Evolutionary conservation across 2,329 filamentous ascomycete species (phyloP), one percentile per base, ranked within the genome.

Genomic region (Drechslerella stenobrocha): DNA sequence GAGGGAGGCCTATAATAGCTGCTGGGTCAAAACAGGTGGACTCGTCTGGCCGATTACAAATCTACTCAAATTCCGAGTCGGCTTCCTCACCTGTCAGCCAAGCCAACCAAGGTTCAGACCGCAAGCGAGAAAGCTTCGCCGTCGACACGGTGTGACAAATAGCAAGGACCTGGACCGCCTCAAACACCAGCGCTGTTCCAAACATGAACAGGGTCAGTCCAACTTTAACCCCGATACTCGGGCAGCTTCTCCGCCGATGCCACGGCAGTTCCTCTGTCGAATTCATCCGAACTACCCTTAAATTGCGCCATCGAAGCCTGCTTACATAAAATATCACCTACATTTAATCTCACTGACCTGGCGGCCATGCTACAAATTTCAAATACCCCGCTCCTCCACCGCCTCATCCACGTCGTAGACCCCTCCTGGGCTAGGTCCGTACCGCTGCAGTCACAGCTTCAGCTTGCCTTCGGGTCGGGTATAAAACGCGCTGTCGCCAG

Each of bases 361-460:
- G 13, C 37, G 18, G 56, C 56, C 32, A 57, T 58, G 52, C 34
- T 37, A 4, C 52, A 34, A 48, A 65, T 65, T 65, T 65, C 60
- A 65, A 65, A 65, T 65, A 58, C 45, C 47, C 51, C 24, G 44
- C 42, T 56, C 60, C 60, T 42, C 60, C 46, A 47, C 60, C 55
- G 55, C 44, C n/a, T 9, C 3, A 6, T 15, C 44, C 20, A 1
- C 23, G n/a, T 26, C 23, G 46, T 15, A 52, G 46, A 48, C 26
- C 24, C 24, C 32, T 20, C 46, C 1, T 30, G 8, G 5, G 8
- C n/a, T 15, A n/a, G 6, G 34, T 6, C n/a, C 30, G 30, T 37
- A 4, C n/a, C 6, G 15, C 7, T 13, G 5, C 34, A n/a, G 13
- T 37, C 34, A n/a, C 34, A 37, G 4, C 28, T 30, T n/a, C n/a